phyloP scores from a whole-genome alignment of 495 filamentous ascomycete genomes.

The Talaromyces ruber region DNA sequence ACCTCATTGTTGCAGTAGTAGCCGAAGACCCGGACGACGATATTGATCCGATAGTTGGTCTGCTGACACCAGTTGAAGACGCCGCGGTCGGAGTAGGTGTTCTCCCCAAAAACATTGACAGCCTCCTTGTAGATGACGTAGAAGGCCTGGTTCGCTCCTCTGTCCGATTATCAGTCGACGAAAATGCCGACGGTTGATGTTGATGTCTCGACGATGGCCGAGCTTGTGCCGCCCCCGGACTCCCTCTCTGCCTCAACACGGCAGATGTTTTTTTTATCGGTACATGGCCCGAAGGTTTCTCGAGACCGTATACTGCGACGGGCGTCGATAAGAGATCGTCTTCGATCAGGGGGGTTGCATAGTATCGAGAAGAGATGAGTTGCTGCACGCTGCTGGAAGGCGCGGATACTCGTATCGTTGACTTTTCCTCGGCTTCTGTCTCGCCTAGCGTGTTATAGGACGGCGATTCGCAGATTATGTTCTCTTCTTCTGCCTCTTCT shows the following conservation, averaged over 20 bases:
- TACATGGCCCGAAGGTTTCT: slow-evolving; percentile 13
- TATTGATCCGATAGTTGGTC: neutral
- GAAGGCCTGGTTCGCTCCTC: neutral
- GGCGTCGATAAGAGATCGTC: slow-evolving; percentile 25
- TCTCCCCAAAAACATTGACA: neutral
- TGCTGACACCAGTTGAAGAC: neutral
- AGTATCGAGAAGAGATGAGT: slow-evolving; percentile 22
- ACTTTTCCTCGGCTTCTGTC: neutral
- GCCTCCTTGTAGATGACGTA: neutral
- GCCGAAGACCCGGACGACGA: neutral
- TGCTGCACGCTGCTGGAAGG: neutral
- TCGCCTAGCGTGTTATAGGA: neutral
- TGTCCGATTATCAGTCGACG: neutral
- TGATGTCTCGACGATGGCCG: slow-evolving; percentile 23
- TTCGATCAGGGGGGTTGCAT: slow-evolving; percentile 29
- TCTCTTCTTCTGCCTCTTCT: neutral
- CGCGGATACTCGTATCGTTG: neutral
- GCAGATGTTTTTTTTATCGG: neutral
- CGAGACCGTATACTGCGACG: slow-evolving; percentile 28
- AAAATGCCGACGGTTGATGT: slow-evolving; percentile 6
- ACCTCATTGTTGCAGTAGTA: neutral
- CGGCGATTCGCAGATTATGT: neutral
- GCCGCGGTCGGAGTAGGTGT: neutral
- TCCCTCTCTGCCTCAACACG: neutral
- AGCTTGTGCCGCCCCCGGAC: slow-evolving; percentile 7